Evolutionary conservation across 192 early-diverging fungal species (phyloP).

Genomic region (Thamnidium elegans): DNA sequence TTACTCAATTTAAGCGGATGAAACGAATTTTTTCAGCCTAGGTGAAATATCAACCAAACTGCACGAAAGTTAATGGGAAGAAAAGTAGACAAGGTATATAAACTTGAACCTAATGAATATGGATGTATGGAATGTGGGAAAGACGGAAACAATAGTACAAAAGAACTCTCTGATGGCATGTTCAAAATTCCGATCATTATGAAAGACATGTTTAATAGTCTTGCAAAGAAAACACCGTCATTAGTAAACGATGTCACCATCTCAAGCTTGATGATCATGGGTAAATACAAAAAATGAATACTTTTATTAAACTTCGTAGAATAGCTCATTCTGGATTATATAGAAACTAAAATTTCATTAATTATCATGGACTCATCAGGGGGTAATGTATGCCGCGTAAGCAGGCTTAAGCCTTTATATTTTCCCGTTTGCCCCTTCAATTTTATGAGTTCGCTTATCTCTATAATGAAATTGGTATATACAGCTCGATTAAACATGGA

Average conservation of each 20-base stretch:
- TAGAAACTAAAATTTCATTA: constrained; percentile 8
- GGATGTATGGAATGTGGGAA: neutral
- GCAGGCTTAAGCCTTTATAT: constrained; percentile 4
- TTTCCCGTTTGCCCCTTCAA: constrained; percentile 3
- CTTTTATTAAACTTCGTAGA: constrained; percentile 12
- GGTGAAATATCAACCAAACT: neutral
- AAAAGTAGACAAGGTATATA: neutral
- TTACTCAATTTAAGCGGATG: too few relatives aligned
- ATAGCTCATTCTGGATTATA: constrained; percentile 9
- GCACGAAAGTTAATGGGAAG: neutral
- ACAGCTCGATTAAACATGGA: constrained; percentile 11
- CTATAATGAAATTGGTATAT: constrained; percentile 11
- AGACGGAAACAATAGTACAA: neutral
- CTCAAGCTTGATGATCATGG: neutral
- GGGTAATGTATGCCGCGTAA: constrained; percentile 7
- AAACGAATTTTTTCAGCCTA: too few relatives aligned
- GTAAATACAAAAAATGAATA: constrained; percentile 4
- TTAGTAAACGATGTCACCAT: neutral
- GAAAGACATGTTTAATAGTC: neutral
- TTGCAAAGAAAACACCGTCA: neutral
- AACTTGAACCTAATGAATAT: neutral
- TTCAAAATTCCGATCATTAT: neutral
- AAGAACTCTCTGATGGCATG: neutral
- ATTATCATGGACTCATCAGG: constrained; percentile 6
- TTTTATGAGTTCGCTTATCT: constrained; percentile 8